Evolutionary conservation across 2,329 filamentous ascomycete species (phyloP).

Genomic region (Pyricularia sp.): DNA sequence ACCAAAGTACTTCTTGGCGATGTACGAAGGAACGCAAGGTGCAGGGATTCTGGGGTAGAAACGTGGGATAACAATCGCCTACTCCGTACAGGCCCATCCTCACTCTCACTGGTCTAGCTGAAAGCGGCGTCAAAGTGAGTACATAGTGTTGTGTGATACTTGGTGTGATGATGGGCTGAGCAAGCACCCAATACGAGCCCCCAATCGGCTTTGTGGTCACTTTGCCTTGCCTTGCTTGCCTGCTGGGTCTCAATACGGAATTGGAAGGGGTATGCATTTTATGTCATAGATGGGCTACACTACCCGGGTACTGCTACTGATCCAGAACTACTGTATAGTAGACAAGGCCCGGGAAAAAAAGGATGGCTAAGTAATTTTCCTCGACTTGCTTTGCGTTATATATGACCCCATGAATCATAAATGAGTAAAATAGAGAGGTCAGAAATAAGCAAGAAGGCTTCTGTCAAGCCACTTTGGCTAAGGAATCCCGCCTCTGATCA

Average conservation of each 20-base stretch:
- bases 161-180: neutral
- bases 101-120: neutral
- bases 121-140: neutral
- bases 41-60: neutral
- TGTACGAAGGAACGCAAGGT: neutral
- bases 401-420: neutral
- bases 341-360: neutral
- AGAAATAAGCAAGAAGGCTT: neutral
- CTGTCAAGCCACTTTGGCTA: neutral
- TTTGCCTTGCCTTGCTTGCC: neutral
- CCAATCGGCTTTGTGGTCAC: neutral
- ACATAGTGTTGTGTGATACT: neutral
- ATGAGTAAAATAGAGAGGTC: neutral
- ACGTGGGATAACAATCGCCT: neutral
- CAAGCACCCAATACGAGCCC: neutral
- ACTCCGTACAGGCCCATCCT: neutral
- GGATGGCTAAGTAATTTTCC: neutral
- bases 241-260: neutral
- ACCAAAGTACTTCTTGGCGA: neutral
- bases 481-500: neutral
- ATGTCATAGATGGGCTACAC: neutral
- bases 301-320: neutral
- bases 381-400: neutral
- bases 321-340: neutral
- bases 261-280: neutral